phyloP scores from a whole-genome alignment of 2,329 filamentous ascomycete species.

The Keithomyces neogunnii region DNA sequence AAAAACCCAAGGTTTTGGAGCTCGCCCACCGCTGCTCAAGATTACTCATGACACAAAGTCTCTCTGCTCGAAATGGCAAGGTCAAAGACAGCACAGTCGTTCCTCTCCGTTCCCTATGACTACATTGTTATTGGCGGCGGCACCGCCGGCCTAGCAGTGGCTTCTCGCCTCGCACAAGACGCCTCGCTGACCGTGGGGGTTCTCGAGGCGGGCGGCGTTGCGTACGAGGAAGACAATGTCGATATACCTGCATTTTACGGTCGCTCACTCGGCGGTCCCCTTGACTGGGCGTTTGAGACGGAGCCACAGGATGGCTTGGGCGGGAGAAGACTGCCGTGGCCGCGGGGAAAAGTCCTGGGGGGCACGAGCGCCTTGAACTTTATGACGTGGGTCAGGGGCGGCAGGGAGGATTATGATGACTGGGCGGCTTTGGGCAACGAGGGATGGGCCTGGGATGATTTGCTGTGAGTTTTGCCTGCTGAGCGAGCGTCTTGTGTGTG shows the following conservation, averaged over 20 bases:
- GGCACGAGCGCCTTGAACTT: slow-evolving; percentile 54
- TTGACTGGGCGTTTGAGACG: slow-evolving; percentile 35
- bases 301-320: slow-evolving; percentile 26
- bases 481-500: no score
- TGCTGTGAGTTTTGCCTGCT: slow-evolving; percentile 18
- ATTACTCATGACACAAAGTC: no score
- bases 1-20: no score
- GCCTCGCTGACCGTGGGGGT: slow-evolving; percentile 20
- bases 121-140: slow-evolving; percentile 44
- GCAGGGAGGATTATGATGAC: slow-evolving; percentile 40
- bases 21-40: no score
- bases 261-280: slow-evolving; percentile 22
- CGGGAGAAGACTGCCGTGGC: slow-evolving; percentile 31
- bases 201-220: slow-evolving; percentile 24
- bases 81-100: slow-evolving; percentile 11
- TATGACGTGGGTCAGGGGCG: slow-evolving; percentile 44
- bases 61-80: neutral
- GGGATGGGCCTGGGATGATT: slow-evolving; percentile 47
- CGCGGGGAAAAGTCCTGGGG: slow-evolving; percentile 45
- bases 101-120: slow-evolving; percentile 17
- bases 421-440: slow-evolving; percentile 50
- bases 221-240: slow-evolving; percentile 22
- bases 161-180: slow-evolving; percentile 35
- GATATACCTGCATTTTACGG: slow-evolving; percentile 29
- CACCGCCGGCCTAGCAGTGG: slow-evolving; percentile 44